Evolutionary conservation across 768 basidiomycete genomes (phyloP), one percentile per base, ranked within the genome.

Genomic region (Tephrocybe sp.): DNA sequence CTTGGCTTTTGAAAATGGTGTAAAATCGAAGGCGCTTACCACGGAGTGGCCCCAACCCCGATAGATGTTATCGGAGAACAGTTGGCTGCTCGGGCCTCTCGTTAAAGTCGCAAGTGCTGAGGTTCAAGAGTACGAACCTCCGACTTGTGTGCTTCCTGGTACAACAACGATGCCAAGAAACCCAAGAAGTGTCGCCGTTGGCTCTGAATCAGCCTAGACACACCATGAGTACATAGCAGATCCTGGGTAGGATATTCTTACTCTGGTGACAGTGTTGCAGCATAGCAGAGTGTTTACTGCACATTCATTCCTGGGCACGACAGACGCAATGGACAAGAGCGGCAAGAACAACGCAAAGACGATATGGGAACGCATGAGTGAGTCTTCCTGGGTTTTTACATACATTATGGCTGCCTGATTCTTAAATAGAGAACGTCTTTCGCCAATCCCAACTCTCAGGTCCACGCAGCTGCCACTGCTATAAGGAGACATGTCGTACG

Each of bases 131-230:
- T 24, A 42, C 40, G 20, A n/a, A 42, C 40, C 40, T 42, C 40
- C 40, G 11, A 42, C 20, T 21, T 21, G 40, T 3, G 17, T 42
- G 40, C 17, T 18, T 18, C 40, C 40, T 21, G 14, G 40, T 6
- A 42, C 40, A 17, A 42, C 40, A 21, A 42, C 14, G 5, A 30
- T 30, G 24, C 40, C 40, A 42, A 42, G 40, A n/a, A 42, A 21
- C 12, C 17, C 40, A n/a, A 42, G 40, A 12, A 42, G 24, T 14
- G 40, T 42, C 12, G 14, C 20, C 18, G 40, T 42, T 21, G 40
- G 40, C 40, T 42, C 40, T 42, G 40, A 42, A 24, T 42, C 40
- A 5, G 40, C 40, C 40, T 42, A 42, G 3, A n/a, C 40, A 21
- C 17, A 21, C 5, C 6, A 11, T 11, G 14, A 21, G n/a, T n/a